Base-by-base conservation (phyloP, 768 basidiomycete species). In the Boletus coccyginus region DNA sequence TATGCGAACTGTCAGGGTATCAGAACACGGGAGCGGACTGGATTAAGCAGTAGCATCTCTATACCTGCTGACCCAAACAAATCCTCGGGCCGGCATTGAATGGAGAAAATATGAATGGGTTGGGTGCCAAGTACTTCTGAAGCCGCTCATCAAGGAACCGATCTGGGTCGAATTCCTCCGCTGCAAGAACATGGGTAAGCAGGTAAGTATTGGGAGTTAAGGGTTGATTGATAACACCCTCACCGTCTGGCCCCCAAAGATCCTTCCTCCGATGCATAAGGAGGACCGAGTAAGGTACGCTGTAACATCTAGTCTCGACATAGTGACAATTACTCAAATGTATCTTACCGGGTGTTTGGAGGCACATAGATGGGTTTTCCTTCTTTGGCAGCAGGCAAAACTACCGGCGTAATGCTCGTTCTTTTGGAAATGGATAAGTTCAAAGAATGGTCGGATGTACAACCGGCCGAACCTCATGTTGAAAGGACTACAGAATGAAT, bases 211-310 rank as follows among this genome's bases (percentile, higher is more conserved):
- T 4, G 32, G 11, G 21, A 17, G 29, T 21, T 8, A 24, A 16
- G 16, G 1, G 17, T 21, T 40, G 13, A 3, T 19, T 3, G 6
- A 31, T 29, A 12, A 7, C 16, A 2, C 24, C 3, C 56, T 55
- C 59, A 85, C 84, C 86, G 62, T 87, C 85, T 2, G 85, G 82
- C 0, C 86, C 86, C 86, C 86, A 88, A 4, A 85, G 75, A 57
- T 86, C 83, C 49, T 70, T 76, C 32, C 85, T 75, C 9, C 86
- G 76, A 35, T 89, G 87, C 83, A 86, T 85, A 35, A 80, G 59
- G 50, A 74, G 68, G 4, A 83, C 74, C 9, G 79, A 77, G 61
- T 83, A 87, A 0, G 67, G 55, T 27, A 71, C 60, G 42, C 81
- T 80, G 38, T 9, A 44, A 29, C 0, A 33, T 24, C 16, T 9